Evolutionary conservation across 805 yeast species (phyloP).

Genomic region (Saccharomyces mikatae): DNA sequence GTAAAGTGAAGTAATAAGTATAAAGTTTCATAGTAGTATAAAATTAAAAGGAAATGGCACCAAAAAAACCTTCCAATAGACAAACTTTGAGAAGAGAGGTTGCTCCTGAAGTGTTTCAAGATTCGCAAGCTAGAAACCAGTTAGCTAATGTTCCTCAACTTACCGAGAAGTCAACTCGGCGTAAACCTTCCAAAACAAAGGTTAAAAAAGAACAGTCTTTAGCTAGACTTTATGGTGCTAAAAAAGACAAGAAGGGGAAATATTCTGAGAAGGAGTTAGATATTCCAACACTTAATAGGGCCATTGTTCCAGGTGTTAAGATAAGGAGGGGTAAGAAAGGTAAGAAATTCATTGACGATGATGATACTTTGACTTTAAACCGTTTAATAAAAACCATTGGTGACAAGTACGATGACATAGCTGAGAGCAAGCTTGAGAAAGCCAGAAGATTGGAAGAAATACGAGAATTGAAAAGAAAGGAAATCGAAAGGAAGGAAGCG

Average conservation of each 20-base stretch:
- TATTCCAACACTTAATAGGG: conserved; percentile 71
- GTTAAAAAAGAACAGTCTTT: conserved; percentile 61
- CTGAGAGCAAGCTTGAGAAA: conserved; percentile 85
- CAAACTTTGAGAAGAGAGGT: conserved; percentile 50
- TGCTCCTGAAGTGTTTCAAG: conserved; percentile 58
- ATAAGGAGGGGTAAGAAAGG: conserved; percentile 79
- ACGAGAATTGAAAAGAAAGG: conserved; percentile 77
- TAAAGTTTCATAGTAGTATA: neutral
- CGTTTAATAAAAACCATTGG: conserved; percentile 74
- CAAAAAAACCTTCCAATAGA: conserved; percentile 43
- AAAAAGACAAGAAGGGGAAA: conserved; percentile 38
- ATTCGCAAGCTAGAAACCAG: conserved; percentile 61
- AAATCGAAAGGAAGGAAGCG: conserved; percentile 76
- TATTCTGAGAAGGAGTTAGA: conserved; percentile 74
- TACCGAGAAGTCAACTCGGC: conserved; percentile 49
- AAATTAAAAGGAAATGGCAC: conserved; percentile 36
- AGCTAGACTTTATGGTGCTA: conserved; percentile 60
- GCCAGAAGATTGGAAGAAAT: conserved; percentile 83
- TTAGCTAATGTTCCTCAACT: conserved; percentile 45
- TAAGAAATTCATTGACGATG: conserved; percentile 66
- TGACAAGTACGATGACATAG: conserved; percentile 66
- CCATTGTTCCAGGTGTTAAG: conserved; percentile 78
- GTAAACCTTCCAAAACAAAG: conserved; percentile 41
- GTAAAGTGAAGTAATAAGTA: neutral
- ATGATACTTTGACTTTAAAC: conserved; percentile 52